Evolutionary conservation across 2,329 filamentous ascomycete genomes (phyloP).

Genomic region (Penicillium brevicompactum): DNA sequence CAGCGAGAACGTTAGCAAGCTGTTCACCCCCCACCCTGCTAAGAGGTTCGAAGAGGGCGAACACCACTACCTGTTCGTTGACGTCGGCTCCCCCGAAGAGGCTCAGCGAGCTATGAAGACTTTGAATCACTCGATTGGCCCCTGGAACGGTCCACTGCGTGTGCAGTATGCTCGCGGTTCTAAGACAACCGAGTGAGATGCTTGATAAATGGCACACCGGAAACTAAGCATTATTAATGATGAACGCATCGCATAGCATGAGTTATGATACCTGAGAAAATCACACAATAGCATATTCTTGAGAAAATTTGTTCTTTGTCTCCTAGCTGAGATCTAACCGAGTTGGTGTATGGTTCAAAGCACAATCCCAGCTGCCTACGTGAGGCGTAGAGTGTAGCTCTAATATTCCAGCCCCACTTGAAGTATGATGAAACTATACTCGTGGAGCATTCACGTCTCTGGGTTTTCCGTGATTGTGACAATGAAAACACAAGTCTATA

Average conservation of each 20-base stretch:
- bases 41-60: slow-evolving; percentile 56
- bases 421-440: no score
- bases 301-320: neutral
- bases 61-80: slow-evolving; percentile 68
- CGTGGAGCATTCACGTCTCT: no score
- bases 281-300: neutral
- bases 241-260: slow-evolving; percentile 6
- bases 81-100: slow-evolving; percentile 59
- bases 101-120: slow-evolving; percentile 54
- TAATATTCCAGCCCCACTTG: neutral
- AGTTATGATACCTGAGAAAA: slow-evolving; percentile 10
- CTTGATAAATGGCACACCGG: neutral
- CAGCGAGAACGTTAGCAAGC: slow-evolving; percentile 51
- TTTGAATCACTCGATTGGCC: slow-evolving; percentile 43
- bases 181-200: slow-evolving; percentile 5
- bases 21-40: slow-evolving; percentile 61
- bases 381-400: neutral
- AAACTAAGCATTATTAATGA: slow-evolving; percentile 7
- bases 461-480: no score
- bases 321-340: neutral
- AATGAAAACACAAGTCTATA: no score
- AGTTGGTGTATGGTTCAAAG: no score
- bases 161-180: slow-evolving; percentile 46
- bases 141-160: slow-evolving; percentile 43
- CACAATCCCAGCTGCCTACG: neutral